Conservation (phyloP, 2,329 filamentous ascomycete species). For the Colletotrichum sp. region DNA sequence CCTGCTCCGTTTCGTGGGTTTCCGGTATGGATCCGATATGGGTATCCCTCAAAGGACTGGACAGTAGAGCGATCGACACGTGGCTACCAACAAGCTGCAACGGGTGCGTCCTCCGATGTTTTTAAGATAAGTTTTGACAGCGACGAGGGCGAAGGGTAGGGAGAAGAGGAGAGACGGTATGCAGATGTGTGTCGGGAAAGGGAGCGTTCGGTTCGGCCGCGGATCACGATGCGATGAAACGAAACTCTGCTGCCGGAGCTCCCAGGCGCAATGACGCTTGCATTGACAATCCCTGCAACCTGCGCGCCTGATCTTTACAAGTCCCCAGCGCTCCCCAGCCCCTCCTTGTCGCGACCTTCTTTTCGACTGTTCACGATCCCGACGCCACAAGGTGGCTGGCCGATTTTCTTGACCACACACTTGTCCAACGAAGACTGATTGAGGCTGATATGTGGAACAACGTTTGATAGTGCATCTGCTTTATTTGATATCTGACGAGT, state of each 20-base stretch:
- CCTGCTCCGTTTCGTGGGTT: neutral
- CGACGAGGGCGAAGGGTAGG: neutral
- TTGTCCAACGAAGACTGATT: neutral
- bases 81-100: neutral
- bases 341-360: neutral
- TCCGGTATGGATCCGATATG: neutral
- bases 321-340: neutral
- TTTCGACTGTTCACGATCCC: neutral
- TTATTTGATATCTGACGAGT: neutral
- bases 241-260: slow-evolving; percentile 14
- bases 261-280: slow-evolving; percentile 19
- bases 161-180: neutral
- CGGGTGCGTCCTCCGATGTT: neutral
- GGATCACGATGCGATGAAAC: slow-evolving; percentile 21
- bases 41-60: neutral
- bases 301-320: neutral
- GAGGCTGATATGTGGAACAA: neutral
- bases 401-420: neutral
- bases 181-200: neutral
- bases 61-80: neutral
- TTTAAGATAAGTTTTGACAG: slow-evolving; percentile 8
- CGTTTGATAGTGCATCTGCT: neutral
- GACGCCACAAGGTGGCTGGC: slow-evolving; percentile 16
- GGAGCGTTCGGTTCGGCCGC: neutral
- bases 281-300: slow-evolving; percentile 11